Base-by-base conservation (phyloP, 495 filamentous ascomycete genomes). In the Paragyromitra xinjiangensis region DNA sequence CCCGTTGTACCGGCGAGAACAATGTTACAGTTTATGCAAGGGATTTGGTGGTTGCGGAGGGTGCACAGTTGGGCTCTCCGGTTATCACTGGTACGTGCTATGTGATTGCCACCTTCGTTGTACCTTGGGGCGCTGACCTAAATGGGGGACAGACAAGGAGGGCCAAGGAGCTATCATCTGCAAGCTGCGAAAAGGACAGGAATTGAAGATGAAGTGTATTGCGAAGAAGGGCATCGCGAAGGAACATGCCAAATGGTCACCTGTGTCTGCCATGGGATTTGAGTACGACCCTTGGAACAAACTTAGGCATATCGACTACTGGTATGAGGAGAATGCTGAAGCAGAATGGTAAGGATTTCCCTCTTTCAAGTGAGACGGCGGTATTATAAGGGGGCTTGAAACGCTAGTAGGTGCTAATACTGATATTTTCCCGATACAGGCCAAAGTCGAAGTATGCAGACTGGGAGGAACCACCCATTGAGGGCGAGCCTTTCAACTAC, bases 141-240 rank as follows among this genome's bases (percentile, higher is more conserved):
- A 53, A 56, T 11, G 59, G 59, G 42, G 65, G 55, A 87, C 84
- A 55, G 96, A 99, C 79, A 86, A 91, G 0, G 92, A 95, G 39
- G 89, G 90, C 0, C 88, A 91, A 65, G 95, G 95, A 0, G 87
- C 90, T 5, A 87, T 98, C 69, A 94, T 99, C 79, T 91, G 91
- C 82, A 97, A 98, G 85, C 85, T 99, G 77, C 87, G 94, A 24
- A 92, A 93, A 69, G 92, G 90, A 4, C 96, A 99, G 83, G 93
- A 97, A 83, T 83, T 99, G 66, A 91, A 92, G 83, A 88, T 98
- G 83, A 91, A 90, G 55, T 98, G 95, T 81, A 90, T 98, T 77
- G 96, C 94, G 65, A 98, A 97, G 88, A 98, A 98, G 87, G 95
- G 95, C 0, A 98, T 98, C 72, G 94, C 95, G 2, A 99, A 98